Conservation (phyloP, 78 protist genomes). For the Mastigamoeba balamuthi region DNA sequence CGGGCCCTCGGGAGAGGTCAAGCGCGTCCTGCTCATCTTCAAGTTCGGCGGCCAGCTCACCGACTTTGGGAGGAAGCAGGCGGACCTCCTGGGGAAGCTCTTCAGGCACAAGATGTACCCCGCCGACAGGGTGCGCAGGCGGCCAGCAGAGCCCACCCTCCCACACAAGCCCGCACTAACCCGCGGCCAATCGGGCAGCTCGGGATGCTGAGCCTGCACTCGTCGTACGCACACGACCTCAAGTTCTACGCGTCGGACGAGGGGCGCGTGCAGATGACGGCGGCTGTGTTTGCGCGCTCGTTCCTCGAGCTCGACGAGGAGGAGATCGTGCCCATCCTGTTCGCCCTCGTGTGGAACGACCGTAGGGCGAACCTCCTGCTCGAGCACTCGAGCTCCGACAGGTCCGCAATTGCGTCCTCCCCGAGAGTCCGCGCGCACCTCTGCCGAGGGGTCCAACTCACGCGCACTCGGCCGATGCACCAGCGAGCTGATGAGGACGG, state of each 20-base stretch:
- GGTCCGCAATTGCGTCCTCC: neutral
- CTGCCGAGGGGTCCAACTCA: neutral
- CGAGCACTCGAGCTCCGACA: conserved; percentile 13
- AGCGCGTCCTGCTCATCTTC: conserved; percentile 12
- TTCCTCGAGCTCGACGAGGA: conserved; percentile 52
- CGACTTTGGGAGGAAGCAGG: conserved; percentile 28
- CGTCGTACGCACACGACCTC: conserved; percentile 54
- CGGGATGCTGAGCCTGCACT: conserved; percentile 42
- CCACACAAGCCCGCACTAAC: no score
- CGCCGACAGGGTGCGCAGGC: no score
- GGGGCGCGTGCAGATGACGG: conserved; percentile 57
- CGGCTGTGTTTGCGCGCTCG: conserved; percentile 47
- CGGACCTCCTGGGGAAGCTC: neutral
- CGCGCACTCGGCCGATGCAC: neutral
- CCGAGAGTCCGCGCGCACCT: neutral
- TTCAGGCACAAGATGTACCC: conserved; percentile 16
- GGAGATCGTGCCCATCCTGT: conserved; percentile 50
- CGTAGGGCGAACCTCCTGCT: conserved; percentile 3
- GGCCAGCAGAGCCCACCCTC: no score
- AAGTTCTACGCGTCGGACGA: conserved; percentile 57
- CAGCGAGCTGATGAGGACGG: neutral
- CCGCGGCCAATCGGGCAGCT: neutral
- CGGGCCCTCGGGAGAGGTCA: neutral
- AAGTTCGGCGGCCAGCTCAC: conserved; percentile 72
- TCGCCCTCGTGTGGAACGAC: conserved; percentile 27